Conservation (phyloP, 495 filamentous ascomycete genomes). For the Cercophora scortea region DNA sequence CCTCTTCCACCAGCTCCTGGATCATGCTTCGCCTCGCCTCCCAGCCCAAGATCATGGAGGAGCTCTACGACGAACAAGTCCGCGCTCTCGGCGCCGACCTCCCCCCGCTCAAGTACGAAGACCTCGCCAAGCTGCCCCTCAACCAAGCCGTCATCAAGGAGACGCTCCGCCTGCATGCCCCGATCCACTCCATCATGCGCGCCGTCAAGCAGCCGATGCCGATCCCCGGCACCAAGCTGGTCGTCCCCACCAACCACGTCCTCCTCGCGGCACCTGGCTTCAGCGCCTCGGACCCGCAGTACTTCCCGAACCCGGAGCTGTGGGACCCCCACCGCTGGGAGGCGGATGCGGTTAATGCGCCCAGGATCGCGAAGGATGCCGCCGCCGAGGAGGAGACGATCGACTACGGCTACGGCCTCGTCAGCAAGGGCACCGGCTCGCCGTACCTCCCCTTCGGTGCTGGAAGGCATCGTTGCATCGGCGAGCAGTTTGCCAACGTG, state of each 20-base stretch:
- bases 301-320: slow-evolving; percentile 70
- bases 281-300: slow-evolving; percentile 55
- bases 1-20: slow-evolving; percentile 73
- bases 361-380: slow-evolving; percentile 38
- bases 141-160: slow-evolving; percentile 69
- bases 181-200: slow-evolving; percentile 81
- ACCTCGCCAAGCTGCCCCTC: slow-evolving; percentile 61
- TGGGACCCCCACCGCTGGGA: slow-evolving; percentile 95
- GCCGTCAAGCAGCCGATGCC: slow-evolving; percentile 74
- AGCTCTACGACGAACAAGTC: slow-evolving; percentile 69
- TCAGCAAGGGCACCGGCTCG: slow-evolving; percentile 76
- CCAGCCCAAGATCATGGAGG: slow-evolving; percentile 62
- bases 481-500: slow-evolving; percentile 93
- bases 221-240: slow-evolving; percentile 68
- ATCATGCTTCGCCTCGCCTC: slow-evolving; percentile 73
- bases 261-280: slow-evolving; percentile 79
- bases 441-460: slow-evolving; percentile 95
- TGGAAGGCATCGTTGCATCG: slow-evolving; percentile 89
- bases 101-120: slow-evolving; percentile 55
- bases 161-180: slow-evolving; percentile 70
- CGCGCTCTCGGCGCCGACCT: slow-evolving; percentile 53
- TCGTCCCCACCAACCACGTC: slow-evolving; percentile 66
- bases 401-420: slow-evolving; percentile 91
- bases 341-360: slow-evolving; percentile 34
- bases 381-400: slow-evolving; percentile 66